Conservation (phyloP, 345 rosid species). For the Abelmoschus esculentus region DNA sequence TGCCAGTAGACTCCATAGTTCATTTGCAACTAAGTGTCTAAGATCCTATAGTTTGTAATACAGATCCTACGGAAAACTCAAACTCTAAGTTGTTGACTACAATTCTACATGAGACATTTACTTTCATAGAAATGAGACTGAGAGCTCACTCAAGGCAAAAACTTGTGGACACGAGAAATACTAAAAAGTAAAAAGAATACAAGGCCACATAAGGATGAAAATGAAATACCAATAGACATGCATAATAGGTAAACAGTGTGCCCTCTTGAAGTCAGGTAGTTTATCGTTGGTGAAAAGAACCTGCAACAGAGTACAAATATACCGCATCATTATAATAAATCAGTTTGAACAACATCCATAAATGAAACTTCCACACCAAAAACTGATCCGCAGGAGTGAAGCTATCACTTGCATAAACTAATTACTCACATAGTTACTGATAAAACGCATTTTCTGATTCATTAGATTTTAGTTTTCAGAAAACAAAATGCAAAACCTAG, state of each 20-base stretch:
- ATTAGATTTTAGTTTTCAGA: no score
- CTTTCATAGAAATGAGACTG: background rate
- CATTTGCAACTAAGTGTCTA: no score
- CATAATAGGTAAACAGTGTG: slow-evolving; percentile 64
- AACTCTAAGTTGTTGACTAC: background rate
- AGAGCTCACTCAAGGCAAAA: background rate
- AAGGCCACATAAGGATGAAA: background rate
- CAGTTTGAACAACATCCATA: background rate
- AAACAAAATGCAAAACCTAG: no score
- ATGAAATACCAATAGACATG: slow-evolving; percentile 59
- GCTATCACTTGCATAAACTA: background rate
- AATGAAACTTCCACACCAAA: background rate
- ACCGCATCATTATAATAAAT: background rate
- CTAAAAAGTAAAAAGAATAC: no score
- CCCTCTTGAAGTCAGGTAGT: slow-evolving; percentile 52
- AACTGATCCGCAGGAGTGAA: background rate
- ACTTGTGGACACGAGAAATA: background rate
- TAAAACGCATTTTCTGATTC: no score
- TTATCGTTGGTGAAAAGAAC: slow-evolving; percentile 88
- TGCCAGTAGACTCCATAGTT: no score
- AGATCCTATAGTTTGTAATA: no score
- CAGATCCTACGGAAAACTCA: background rate
- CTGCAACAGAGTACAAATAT: slow-evolving; percentile 25
- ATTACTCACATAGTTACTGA: no score
- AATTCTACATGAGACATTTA: background rate